A percentile compares a stretch with the other conserved stretches of the same genome.
These are phyloP conservation scores for Phoma sp. DNA, from an alignment of 2,329 filamentous ascomycete genomes.

Conservation along the genomic window DNA sequence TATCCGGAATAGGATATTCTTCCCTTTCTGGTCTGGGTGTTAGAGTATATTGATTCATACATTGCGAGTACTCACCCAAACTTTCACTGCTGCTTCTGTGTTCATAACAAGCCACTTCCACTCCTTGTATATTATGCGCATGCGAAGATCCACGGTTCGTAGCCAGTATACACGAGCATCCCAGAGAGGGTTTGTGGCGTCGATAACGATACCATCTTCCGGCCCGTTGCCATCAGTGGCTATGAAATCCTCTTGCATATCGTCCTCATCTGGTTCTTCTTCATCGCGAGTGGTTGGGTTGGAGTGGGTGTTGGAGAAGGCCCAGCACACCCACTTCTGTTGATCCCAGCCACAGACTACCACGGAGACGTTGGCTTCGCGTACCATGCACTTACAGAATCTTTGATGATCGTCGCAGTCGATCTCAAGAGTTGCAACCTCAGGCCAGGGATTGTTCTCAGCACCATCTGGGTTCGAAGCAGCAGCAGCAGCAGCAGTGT, in stretches of 20 bases:
- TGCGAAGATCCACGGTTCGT: not conserved
- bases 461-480: too few relatives aligned
- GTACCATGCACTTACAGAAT: not conserved
- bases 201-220: not conserved
- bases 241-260: not conserved
- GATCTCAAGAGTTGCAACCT: not conserved
- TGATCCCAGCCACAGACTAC: not conserved
- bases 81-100: not conserved
- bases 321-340: not conserved
- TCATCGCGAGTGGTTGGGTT: not conserved
- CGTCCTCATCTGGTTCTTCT: not conserved
- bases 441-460: not conserved
- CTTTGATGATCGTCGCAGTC: not conserved
- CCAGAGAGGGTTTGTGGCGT: not conserved
- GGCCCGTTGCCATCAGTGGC: not conserved
- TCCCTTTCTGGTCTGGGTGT: not conserved
- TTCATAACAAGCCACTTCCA: not conserved
- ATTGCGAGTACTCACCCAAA: not conserved
- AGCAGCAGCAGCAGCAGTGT: too few relatives aligned
- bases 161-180: not conserved
- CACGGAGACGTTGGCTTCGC: not conserved
- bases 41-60: not conserved
- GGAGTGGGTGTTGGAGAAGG: not conserved
- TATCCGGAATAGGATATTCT: not conserved
- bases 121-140: not conserved